phyloP scores from a whole-genome alignment of 2,329 filamentous ascomycete genomes.

The Ploettnerulaceae sp. region DNA sequence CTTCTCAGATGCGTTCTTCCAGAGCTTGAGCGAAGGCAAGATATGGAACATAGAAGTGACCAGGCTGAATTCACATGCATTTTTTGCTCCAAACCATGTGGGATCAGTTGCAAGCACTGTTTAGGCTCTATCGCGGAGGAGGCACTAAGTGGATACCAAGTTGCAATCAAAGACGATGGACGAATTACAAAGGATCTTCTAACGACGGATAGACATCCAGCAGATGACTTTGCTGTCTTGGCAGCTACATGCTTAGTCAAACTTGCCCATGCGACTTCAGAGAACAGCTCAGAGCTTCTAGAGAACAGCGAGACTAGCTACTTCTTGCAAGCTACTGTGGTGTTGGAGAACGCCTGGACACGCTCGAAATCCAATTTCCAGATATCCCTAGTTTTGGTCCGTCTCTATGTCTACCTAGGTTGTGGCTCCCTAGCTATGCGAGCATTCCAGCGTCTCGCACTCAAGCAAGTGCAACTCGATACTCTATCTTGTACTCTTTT shows the following conservation, averaged over 20 bases:
- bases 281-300: slow-evolving; percentile 11
- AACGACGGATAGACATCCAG: slow-evolving; percentile 33
- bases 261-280: slow-evolving; percentile 18
- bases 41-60: slow-evolving; percentile 5
- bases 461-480: slow-evolving; percentile 40
- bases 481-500: slow-evolving; percentile 37
- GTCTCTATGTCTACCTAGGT: slow-evolving; percentile 36
- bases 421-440: slow-evolving; percentile 36
- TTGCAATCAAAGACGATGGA: slow-evolving; percentile 25
- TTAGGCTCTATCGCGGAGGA: slow-evolving; percentile 21
- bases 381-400: slow-evolving; percentile 36
- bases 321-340: slow-evolving; percentile 30
- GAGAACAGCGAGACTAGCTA: slow-evolving; percentile 17
- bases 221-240: slow-evolving; percentile 33
- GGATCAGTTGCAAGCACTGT: slow-evolving; percentile 20
- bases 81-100: slow-evolving; percentile 21
- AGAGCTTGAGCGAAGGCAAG: slow-evolving; percentile 21
- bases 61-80: slow-evolving; percentile 13
- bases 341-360: slow-evolving; percentile 33
- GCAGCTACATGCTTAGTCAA: slow-evolving; percentile 33
- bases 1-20: slow-evolving; percentile 27
- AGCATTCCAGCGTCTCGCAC: slow-evolving; percentile 35
- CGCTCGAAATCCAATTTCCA: slow-evolving; percentile 38
- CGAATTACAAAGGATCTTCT: slow-evolving; percentile 27
- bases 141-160: slow-evolving; percentile 22